These are phyloP conservation scores for Diaporthe citri DNA, from an alignment of 2,329 filamentous ascomycete species.

Conservation along the genomic window DNA sequence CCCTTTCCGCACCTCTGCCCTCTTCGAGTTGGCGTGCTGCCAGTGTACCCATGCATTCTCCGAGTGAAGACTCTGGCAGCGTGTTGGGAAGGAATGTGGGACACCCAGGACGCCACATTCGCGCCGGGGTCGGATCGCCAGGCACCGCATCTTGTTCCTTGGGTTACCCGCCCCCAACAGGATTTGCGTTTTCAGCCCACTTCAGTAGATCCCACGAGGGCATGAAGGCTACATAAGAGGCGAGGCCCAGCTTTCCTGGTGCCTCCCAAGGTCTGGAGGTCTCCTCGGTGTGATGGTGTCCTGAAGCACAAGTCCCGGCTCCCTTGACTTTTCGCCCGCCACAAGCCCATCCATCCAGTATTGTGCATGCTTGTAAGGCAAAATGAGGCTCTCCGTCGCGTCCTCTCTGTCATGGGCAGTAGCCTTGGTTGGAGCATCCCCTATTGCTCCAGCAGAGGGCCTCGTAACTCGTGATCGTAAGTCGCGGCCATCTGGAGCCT, in stretches of 20 bases:
- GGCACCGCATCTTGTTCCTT: slow-evolving; percentile 16
- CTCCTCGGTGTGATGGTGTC: slow-evolving; percentile 20
- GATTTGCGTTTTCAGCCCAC: slow-evolving; percentile 2
- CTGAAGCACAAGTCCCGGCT: slow-evolving; percentile 16
- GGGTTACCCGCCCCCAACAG: slow-evolving; percentile 2
- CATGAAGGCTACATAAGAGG: slow-evolving; percentile 20
- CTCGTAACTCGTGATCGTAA: slow-evolving; percentile 34
- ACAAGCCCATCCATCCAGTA: neutral
- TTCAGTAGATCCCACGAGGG: slow-evolving; percentile 10
- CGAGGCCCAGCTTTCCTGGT: neutral
- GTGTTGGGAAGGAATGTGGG: slow-evolving; percentile 2
- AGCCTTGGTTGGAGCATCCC: slow-evolving; percentile 34
- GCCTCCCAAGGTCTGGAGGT: neutral
- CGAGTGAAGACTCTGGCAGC: neutral
- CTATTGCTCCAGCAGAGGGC: neutral
- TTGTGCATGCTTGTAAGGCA: slow-evolving; percentile 12
- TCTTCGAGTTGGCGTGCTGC: neutral
- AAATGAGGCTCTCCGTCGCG: slow-evolving; percentile 36
- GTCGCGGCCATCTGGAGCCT: neutral
- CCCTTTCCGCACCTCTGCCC: slow-evolving; percentile 17
- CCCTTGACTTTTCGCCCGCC: neutral
- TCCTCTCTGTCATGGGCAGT: slow-evolving; percentile 30
- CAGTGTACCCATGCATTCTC: neutral
- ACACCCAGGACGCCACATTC: neutral
- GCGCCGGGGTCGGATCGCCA: slow-evolving; percentile 27